Base-by-base conservation (phyloP, 164 flowering plant genomes). In the Kalanchoe fedtschenkoi region DNA sequence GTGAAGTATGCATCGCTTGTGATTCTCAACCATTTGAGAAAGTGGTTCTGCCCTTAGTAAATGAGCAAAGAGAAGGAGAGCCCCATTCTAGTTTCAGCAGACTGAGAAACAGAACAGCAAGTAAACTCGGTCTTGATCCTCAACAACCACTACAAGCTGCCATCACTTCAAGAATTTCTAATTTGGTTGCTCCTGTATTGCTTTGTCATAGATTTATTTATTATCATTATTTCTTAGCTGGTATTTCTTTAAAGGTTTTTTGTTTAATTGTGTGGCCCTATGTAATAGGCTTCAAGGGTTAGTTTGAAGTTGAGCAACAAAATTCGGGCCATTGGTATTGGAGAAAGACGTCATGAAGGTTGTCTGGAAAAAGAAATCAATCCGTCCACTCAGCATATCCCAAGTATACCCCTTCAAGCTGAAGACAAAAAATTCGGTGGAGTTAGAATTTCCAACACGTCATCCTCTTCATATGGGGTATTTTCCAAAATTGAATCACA, bases 61-160 rank as follows among this genome's bases (percentile, higher is more conserved):
- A 30, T n/a, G 16, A 71, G 29, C 76, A 60, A 64, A 63, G 67
- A 13, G 38, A 66, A 58, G 66, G 59, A 34, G 77, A 80, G 55
- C n/a, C n/a, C n/a, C n/a, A n/a, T n/a, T 66, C 76, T 42, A 70
- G 70, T 66, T 75, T 61, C 72, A 69, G 66, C 65, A 65, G 75
- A 54, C 41, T 78, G 11, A 79, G 67, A 71, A 78, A 39, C 62
- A 67, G 71, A 69, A 66, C 70, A 24, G 19, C 76, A 1, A 65
- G 70, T 29, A 90, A 80, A 65, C 77, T 76, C 61, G 88, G 91
- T 56, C 78, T 79, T 62, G 89, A 79, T 71, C 67, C 86, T 66
- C 84, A 84, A 65, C 96, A 93, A 69, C 93, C 99, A 64, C 71
- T 91, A 44, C 97, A 88, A 77, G 82, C 63, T 67, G 87, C 92